These are phyloP conservation scores for Hyphopichia buzzinii DNA, from an alignment of 1,139 yeast genomes.

Conservation along the genomic window DNA sequence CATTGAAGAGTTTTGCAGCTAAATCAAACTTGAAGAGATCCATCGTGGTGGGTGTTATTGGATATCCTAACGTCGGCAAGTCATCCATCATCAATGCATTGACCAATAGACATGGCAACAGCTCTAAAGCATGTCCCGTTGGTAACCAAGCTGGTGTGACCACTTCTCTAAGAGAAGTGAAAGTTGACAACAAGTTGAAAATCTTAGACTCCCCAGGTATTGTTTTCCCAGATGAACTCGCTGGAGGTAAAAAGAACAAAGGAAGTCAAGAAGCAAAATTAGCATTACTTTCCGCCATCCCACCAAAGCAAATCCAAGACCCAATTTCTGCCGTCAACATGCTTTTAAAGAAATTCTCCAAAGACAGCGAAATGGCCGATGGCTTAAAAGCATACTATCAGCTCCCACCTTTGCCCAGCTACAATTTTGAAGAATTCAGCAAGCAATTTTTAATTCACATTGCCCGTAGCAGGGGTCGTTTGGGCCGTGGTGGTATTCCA, in stretches of 20 bases:
- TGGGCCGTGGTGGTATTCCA: constrained; percentile 92
- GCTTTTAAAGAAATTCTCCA: constrained; percentile 71
- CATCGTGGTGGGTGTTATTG: constrained; percentile 93
- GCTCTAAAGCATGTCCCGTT: constrained; percentile 81
- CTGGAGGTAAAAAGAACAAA: constrained; percentile 45
- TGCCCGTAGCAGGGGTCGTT: constrained; percentile 89
- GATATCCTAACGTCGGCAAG: constrained; percentile 92
- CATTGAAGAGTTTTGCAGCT: constrained; percentile 82
- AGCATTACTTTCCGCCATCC: constrained; percentile 84
- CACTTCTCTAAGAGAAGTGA: constrained; percentile 85
- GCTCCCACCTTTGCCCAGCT: constrained; percentile 76
- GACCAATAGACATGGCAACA: constrained; percentile 74
- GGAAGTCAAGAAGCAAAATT: constrained; percentile 81
- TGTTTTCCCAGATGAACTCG: constrained; percentile 78
- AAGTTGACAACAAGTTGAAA: constrained; percentile 84
- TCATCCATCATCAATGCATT: constrained; percentile 91
- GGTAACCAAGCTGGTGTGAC: constrained; percentile 99
- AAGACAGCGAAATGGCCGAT: constrained; percentile 71
- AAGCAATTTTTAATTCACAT: constrained; percentile 88
- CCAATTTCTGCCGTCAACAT: constrained; percentile 81
- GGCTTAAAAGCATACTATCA: constrained; percentile 70
- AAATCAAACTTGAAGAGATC: constrained; percentile 85
- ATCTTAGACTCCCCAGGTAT: constrained; percentile 96
- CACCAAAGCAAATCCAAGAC: constrained; percentile 82
- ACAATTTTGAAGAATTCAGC: constrained; percentile 62